Conservation (phyloP, 2,329 filamentous ascomycete genomes). For the Penicillium sp. region DNA sequence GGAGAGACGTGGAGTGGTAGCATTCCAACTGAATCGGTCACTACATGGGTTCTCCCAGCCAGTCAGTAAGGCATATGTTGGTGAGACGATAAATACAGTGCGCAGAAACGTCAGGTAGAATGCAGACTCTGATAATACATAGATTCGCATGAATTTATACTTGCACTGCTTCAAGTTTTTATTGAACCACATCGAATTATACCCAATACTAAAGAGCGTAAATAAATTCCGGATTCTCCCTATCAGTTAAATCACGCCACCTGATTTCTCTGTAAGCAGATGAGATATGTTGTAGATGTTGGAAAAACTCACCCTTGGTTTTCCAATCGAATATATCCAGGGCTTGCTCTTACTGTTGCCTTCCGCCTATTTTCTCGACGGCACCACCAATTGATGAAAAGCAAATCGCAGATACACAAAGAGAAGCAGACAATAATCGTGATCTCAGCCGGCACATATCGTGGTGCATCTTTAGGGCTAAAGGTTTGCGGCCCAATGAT, state of each 20-base stretch:
- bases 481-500: conserved; percentile 1
- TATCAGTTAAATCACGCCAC: not conserved
- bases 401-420: not conserved
- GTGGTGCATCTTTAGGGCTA: not conserved
- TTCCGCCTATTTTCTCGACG: conserved; percentile 1
- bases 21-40: conserved; percentile 33
- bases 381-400: conserved; percentile 7
- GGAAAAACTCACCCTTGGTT: conserved; percentile 1
- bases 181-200: not conserved
- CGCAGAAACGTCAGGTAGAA: too few species aligned
- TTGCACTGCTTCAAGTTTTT: not conserved
- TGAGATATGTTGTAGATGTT: not conserved
- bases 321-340: not conserved
- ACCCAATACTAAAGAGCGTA: not conserved
- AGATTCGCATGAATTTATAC: too few species aligned
- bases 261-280: not conserved
- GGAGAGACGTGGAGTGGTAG: conserved; percentile 34
- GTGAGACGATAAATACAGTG: too few species aligned
- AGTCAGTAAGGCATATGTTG: too few species aligned
- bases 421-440: not conserved
- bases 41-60: conserved; percentile 34
- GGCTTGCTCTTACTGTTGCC: not conserved
- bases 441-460: conserved; percentile 1
- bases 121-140: too few species aligned
- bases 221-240: conserved; percentile 3